Conservation (phyloP, 106 monocot species). For the Hemerocallis citrina region DNA sequence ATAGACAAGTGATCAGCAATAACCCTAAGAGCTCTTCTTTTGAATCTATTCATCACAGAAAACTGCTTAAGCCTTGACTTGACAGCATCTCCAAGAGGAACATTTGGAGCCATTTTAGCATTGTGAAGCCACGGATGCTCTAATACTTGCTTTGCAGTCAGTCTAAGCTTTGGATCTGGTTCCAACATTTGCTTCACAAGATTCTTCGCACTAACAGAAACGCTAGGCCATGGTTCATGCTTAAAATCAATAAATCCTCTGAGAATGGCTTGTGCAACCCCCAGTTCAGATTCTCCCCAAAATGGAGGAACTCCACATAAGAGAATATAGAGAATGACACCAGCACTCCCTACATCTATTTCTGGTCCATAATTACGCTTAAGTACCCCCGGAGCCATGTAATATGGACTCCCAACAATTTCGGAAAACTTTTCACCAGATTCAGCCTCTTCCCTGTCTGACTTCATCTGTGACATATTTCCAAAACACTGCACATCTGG, state of each 20-base stretch:
- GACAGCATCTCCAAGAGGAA: slow-evolving; percentile 96
- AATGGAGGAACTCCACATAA: slow-evolving; percentile 31
- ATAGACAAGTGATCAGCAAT: slow-evolving; percentile 62
- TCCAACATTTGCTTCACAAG: slow-evolving; percentile 86
- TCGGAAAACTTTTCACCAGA: slow-evolving; percentile 29
- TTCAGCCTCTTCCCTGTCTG: slow-evolving; percentile 62
- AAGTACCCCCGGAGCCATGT: slow-evolving; percentile 27
- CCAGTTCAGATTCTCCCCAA: slow-evolving; percentile 83
- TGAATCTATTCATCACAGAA: slow-evolving; percentile 95
- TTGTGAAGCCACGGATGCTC: slow-evolving; percentile 98
- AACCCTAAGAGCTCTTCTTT: slow-evolving; percentile 93
- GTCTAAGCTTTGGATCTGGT: slow-evolving; percentile 75
- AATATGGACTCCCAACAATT: slow-evolving; percentile 31
- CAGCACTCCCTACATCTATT: slow-evolving; percentile 26
- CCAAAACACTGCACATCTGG: slow-evolving; percentile 61
- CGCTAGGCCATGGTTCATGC: slow-evolving; percentile 93
- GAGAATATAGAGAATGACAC: slow-evolving; percentile 30
- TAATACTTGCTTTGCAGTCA: slow-evolving; percentile 94
- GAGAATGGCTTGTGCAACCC: slow-evolving; percentile 98
- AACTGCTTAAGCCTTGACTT: slow-evolving; percentile 98
- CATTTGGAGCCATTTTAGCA: slow-evolving; percentile 96
- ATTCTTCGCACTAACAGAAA: slow-evolving; percentile 91
- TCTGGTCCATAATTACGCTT: slow-evolving; percentile 25
- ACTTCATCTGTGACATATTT: slow-evolving; percentile 26
- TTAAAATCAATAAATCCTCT: slow-evolving; percentile 93